Evolutionary conservation across 1,284 basidiomycete species (phyloP).

Genomic region (Inonotus obliquus): DNA sequence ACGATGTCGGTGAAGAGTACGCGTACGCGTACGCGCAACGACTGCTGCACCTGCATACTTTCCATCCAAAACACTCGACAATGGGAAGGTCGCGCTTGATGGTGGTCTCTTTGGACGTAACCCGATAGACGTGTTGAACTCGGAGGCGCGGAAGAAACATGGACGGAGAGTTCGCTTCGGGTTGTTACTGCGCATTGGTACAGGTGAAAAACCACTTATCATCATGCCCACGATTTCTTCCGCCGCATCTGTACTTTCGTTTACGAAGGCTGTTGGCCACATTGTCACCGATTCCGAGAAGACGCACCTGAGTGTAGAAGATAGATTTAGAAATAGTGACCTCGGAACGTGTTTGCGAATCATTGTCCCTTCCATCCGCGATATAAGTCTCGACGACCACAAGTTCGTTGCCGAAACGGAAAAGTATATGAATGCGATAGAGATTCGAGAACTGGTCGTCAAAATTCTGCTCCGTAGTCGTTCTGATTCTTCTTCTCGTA

Average conservation of each 20-base stretch:
- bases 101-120: neutral
- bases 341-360: neutral
- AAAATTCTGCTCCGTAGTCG: neutral
- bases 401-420: neutral
- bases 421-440: neutral
- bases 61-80: neutral
- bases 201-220: neutral
- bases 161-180: neutral
- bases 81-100: neutral
- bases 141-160: neutral
- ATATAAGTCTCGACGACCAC: neutral
- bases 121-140: neutral
- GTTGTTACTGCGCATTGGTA: neutral
- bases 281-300: neutral
- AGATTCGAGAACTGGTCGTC: neutral
- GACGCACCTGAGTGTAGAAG: neutral
- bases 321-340: neutral
- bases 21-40: neutral
- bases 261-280: neutral
- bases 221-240: neutral
- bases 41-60: slow-evolving; percentile 1
- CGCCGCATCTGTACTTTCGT: neutral
- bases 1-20: neutral
- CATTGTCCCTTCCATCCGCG: neutral
- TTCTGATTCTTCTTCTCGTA: neutral